phyloP scores from a whole-genome alignment of 148 eudicot species.

The Silene conica region DNA sequence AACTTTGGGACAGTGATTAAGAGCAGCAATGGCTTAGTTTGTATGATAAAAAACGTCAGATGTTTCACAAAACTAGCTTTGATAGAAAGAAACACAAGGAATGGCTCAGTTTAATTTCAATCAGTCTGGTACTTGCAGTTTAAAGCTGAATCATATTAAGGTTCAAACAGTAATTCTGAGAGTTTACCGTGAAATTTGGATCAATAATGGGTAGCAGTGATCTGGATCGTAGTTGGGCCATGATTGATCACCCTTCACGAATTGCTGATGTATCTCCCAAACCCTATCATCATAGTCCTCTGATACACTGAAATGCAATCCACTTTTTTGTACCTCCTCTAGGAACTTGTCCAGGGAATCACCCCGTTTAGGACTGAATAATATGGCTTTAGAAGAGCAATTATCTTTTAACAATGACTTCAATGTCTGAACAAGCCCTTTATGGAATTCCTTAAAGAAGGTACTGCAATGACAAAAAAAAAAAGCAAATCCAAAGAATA shows the following conservation, averaged over 20 bases:
- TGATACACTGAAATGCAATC: constrained; percentile 51
- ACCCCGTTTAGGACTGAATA: constrained; percentile 82
- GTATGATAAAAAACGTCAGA: constrained; percentile 15
- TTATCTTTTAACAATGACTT: constrained; percentile 53
- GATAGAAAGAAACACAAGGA: not conserved
- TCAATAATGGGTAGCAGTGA: constrained; percentile 89
- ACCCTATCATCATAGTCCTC: constrained; percentile 59
- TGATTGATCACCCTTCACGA: constrained; percentile 40
- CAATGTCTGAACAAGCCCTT: constrained; percentile 59
- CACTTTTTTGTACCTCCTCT: constrained; percentile 41
- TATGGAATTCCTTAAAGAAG: constrained; percentile 77
- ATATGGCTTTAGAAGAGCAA: constrained; percentile 57
- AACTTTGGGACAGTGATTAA: not conserved
- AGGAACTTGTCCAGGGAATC: constrained; percentile 75
- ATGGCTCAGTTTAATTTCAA: constrained; percentile 9
- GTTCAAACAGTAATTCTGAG: not conserved
- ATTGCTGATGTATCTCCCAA: constrained; percentile 61
- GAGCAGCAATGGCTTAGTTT: constrained; percentile 16
- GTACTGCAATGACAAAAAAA: constrained; percentile 51
- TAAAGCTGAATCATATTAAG: not conserved
- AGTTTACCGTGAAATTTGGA: constrained; percentile 52
- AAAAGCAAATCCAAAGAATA: not conserved
- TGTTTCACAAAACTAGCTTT: constrained; percentile 15
- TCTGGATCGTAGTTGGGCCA: constrained; percentile 86
- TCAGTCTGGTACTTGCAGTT: constrained; percentile 1